Evolutionary conservation across 352 stramenopile species (phyloP), one percentile per base, ranked within the genome.

Genomic region (Phytophthora palmivora): DNA sequence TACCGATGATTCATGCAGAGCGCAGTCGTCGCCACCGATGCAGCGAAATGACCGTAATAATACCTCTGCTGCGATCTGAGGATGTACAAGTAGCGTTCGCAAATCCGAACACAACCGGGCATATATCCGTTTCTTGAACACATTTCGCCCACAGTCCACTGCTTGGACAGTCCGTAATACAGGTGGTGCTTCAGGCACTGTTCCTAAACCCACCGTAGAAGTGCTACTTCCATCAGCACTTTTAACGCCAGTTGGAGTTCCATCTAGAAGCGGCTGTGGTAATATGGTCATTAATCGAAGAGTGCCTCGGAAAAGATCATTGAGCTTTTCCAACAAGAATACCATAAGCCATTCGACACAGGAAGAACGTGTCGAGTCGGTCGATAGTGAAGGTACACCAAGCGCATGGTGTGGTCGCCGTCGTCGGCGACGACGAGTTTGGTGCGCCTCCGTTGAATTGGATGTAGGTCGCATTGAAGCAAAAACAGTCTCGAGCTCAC

Each of bases 81-180:
- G 74, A 61, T 94, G 83, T 10, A 94, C 82, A 6, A 94, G 67
- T 6, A 94, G 61, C 3, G 83, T 92, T 6, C 85, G 83, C 28
- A 94, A 63, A 62, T 94, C 85, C 2, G 85, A 92, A 55, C 85
- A 94, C n/a, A 94, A 57, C 32, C 85, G 73, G 2, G 83, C 82
- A 47, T 94, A 94, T 8, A 90, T 77, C 37, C 85, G 82, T 53
- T 90, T 87, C 64, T 90, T 90, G 70, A 91, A 90, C 18, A 91
- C 74, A 21, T 78, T 88, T 12, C 74, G 75, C 8, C 80, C 74
- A 46, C 81, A 90, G 39, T 92, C 82, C 1, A 91, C 76, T 4
- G 85, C 75, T 24, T 85, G 72, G 16, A 88, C 71, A 3, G 76
- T 76, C 22, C 81, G 70, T 15, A 75, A 34, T 24, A 79, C 57